Evolutionary conservation across 306 rosid genomes (phyloP).

Genomic region (Benincasa hispida): DNA sequence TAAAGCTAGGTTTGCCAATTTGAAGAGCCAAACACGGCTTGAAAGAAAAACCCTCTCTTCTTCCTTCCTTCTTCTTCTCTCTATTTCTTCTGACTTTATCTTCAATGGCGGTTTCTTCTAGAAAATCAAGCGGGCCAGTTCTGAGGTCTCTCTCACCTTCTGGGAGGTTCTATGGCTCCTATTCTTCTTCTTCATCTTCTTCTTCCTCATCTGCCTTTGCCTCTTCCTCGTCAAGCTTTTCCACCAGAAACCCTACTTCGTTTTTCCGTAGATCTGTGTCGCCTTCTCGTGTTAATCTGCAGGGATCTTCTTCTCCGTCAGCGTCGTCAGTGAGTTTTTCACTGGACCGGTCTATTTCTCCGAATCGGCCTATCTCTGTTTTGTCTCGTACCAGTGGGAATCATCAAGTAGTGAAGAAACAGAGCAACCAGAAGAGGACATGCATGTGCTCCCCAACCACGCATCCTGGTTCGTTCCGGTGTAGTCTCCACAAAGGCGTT

Average conservation of each 20-base stretch:
- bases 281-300: slow-evolving; percentile 9
- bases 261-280: slow-evolving; percentile 20
- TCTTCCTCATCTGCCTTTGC: slow-evolving; percentile 32
- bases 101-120: slow-evolving; percentile 56
- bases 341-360: slow-evolving; percentile 20
- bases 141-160: slow-evolving; percentile 50
- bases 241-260: slow-evolving; percentile 15
- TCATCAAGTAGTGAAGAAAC: slow-evolving; percentile 12
- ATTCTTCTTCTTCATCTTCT: slow-evolving; percentile 19
- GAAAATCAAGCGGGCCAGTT: slow-evolving; percentile 44
- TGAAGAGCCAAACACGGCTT: slow-evolving; percentile 36
- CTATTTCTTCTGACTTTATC: not conserved
- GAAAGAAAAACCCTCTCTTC: not conserved
- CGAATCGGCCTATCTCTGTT: slow-evolving; percentile 25
- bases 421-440: slow-evolving; percentile 22
- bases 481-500: slow-evolving; percentile 38
- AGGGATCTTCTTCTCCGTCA: not conserved
- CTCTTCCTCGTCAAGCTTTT: slow-evolving; percentile 30
- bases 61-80: not conserved
- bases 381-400: not conserved
- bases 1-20: slow-evolving; percentile 74
- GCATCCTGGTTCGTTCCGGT: slow-evolving; percentile 67
- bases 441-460: slow-evolving; percentile 59
- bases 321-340: slow-evolving; percentile 19
- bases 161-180: slow-evolving; percentile 36